Percentiles rank a stretch among this genome's conserved stretches.
Conservation (phyloP, 176 grass and related monocot genomes). For the Raddia guianensis region DNA sequence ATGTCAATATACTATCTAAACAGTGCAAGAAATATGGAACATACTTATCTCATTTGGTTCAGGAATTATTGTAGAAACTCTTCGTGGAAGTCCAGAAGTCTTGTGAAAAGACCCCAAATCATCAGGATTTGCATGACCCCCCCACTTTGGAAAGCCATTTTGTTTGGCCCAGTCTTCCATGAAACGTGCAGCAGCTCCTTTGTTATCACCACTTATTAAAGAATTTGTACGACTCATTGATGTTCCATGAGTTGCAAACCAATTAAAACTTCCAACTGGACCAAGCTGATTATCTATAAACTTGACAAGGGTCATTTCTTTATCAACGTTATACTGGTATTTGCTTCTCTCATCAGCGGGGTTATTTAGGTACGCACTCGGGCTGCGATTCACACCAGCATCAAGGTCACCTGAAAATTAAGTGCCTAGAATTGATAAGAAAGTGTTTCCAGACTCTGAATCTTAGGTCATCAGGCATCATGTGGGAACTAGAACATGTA, state of each 20-base stretch:
- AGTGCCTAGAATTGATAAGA: neutral
- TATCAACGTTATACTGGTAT: conserved; percentile 86
- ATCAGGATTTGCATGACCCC: conserved; percentile 24
- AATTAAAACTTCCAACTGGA: conserved; percentile 90
- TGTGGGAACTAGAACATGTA: conserved; percentile 15
- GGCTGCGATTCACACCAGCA: conserved; percentile 94
- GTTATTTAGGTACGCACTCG: conserved; percentile 91
- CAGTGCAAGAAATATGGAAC: conserved; percentile 29
- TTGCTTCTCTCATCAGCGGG: conserved; percentile 67
- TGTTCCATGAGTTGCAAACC: conserved; percentile 97
- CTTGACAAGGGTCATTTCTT: conserved; percentile 89
- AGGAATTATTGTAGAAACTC: conserved; percentile 84
- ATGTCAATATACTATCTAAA: conserved; percentile 28
- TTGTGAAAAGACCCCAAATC: conserved; percentile 38
- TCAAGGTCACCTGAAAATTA: conserved; percentile 81
- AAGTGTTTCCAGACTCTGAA: conserved; percentile 20
- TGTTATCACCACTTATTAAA: conserved; percentile 97
- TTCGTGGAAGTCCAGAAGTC: conserved; percentile 51
- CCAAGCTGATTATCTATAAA: conserved; percentile 84
- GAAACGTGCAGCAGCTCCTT: conserved; percentile 93
- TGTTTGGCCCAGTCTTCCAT: conserved; percentile 95
- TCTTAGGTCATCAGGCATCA: conserved; percentile 17
- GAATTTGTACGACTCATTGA: conserved; percentile 97
- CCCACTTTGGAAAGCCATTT: conserved; percentile 57
- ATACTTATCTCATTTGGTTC: conserved; percentile 79